Conservation (phyloP, 1,139 yeast species). For the Magnusiomyces paraingens region DNA sequence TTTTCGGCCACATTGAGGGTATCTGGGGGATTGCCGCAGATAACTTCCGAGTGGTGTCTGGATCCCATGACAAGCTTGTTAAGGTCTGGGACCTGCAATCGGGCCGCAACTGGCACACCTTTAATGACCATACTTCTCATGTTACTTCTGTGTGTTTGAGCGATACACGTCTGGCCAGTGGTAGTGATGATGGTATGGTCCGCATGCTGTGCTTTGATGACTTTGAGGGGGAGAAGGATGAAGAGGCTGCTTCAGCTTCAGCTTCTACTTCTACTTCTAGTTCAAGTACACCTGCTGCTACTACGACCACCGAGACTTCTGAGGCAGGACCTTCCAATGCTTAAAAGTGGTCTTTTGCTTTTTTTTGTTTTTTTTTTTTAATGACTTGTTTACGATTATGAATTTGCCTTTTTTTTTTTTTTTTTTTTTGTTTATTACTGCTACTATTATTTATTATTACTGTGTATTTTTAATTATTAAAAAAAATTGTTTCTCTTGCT, state of each 20-base stretch:
- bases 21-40: conserved; percentile 97
- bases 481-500: no score
- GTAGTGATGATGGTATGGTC: conserved; percentile 80
- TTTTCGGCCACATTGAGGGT: conserved; percentile 96
- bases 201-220: conserved; percentile 70
- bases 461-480: no score
- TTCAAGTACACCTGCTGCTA: not conserved
- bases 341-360: no score
- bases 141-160: conserved; percentile 86
- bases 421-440: no score
- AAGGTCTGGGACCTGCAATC: conserved; percentile 95
- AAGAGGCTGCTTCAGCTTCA: not conserved
- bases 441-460: no score
- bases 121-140: conserved; percentile 52
- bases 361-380: no score
- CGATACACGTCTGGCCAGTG: conserved; percentile 84
- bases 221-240: not conserved
- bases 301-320: no score
- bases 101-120: conserved; percentile 90
- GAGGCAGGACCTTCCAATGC: no score
- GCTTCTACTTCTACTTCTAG: not conserved
- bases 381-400: no score
- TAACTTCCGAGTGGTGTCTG: conserved; percentile 86
- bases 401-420: no score
- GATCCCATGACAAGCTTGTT: conserved; percentile 84